Percentiles rank a stretch among this genome's conserved stretches.
Evolutionary conservation across 2,329 filamentous ascomycete genomes (phyloP).

Genomic region (Fusarium equiseti): DNA sequence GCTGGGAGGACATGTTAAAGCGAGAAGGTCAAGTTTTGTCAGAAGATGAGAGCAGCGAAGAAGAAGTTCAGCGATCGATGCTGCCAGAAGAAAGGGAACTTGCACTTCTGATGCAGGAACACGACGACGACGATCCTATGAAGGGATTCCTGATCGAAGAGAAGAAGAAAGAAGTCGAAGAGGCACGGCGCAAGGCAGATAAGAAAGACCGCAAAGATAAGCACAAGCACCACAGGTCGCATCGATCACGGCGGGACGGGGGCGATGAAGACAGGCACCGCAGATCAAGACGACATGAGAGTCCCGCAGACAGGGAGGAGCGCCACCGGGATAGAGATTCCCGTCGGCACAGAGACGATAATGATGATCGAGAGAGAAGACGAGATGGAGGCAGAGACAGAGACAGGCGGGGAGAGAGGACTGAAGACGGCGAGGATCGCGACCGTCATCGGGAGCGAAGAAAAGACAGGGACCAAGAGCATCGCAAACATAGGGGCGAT

Average conservation of each 20-base stretch:
- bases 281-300: slow-evolving; percentile 56
- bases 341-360: slow-evolving; percentile 46
- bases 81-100: slow-evolving; percentile 87
- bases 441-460: slow-evolving; percentile 45
- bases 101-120: slow-evolving; percentile 77
- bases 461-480: slow-evolving; percentile 42
- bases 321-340: slow-evolving; percentile 50
- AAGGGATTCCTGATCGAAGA: slow-evolving; percentile 89
- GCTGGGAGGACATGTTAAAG: slow-evolving; percentile 70
- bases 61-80: slow-evolving; percentile 68
- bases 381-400: slow-evolving; percentile 37
- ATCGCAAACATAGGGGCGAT: slow-evolving; percentile 48
- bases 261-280: slow-evolving; percentile 48
- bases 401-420: slow-evolving; percentile 24
- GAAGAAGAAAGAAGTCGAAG: slow-evolving; percentile 88
- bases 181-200: slow-evolving; percentile 68
- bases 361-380: slow-evolving; percentile 48
- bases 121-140: slow-evolving; percentile 98
- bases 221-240: slow-evolving; percentile 62
- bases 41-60: slow-evolving; percentile 61
- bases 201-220: slow-evolving; percentile 62
- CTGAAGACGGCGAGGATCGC: slow-evolving; percentile 42
- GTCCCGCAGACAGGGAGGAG: slow-evolving; percentile 46
- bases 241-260: slow-evolving; percentile 55
- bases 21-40: slow-evolving; percentile 61